Evolutionary conservation across 495 filamentous ascomycete species (phyloP).

Genomic region (Penicillium mononematosum): DNA sequence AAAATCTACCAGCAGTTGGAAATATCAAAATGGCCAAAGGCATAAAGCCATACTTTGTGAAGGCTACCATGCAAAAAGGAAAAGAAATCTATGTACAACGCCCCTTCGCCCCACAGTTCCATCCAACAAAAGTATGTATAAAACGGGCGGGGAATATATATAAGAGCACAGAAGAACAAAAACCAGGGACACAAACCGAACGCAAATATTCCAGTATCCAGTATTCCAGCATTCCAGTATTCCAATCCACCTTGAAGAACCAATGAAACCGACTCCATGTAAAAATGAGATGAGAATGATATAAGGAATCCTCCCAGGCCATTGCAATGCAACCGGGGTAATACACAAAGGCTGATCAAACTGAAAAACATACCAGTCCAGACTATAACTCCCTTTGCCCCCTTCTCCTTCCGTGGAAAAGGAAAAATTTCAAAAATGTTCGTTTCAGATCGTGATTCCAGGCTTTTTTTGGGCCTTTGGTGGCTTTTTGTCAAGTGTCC

Average conservation of each 20-base stretch:
- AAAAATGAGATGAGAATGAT: constrained; percentile 10
- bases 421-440: constrained; percentile 9
- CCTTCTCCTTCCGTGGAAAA: neutral
- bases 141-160: constrained; percentile 3
- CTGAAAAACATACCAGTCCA: constrained; percentile 4
- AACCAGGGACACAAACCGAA: neutral
- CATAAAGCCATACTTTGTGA: neutral
- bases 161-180: neutral
- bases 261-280: constrained; percentile 11
- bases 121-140: constrained; percentile 6
- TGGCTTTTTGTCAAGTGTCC: neutral
- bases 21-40: neutral
- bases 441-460: constrained; percentile 8
- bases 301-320: neutral
- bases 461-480: neutral
- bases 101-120: constrained; percentile 8
- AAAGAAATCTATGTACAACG: constrained; percentile 12
- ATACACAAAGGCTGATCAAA: constrained; percentile 12
- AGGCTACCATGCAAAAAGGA: constrained; percentile 5
- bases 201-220: neutral
- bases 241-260: neutral
- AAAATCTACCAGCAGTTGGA: neutral
- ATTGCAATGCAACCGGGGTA: constrained; percentile 14
- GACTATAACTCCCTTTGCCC: constrained; percentile 8
- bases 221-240: neutral